Evolutionary conservation across 2,329 filamentous ascomycete genomes (phyloP).

Genomic region (Alternaria arbusti): DNA sequence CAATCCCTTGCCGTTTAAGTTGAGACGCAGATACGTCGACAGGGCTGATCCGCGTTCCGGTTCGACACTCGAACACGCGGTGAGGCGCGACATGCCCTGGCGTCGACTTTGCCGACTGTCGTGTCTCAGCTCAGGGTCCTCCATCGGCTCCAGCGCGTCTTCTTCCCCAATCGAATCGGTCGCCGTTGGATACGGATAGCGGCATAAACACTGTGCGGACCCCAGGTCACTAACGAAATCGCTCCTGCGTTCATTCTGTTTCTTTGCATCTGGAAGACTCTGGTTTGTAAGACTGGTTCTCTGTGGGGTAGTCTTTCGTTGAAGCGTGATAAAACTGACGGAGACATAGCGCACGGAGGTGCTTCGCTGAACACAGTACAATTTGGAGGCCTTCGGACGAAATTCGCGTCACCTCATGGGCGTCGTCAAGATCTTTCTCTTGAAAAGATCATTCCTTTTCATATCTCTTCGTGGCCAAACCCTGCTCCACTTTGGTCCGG

Average conservation of each 20-base stretch:
- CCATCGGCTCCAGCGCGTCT: not conserved
- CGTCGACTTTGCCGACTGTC: not conserved
- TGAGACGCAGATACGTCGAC: not conserved
- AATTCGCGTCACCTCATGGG: not conserved
- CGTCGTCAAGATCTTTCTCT: not conserved
- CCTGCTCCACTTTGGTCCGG: not conserved
- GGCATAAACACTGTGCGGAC: not conserved
- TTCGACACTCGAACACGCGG: not conserved
- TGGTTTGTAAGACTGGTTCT: not conserved
- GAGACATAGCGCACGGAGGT: not conserved
- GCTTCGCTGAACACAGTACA: not conserved
- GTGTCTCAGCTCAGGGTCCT: not conserved
- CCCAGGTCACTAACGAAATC: not conserved
- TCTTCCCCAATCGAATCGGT: not conserved
- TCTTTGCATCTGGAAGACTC: not conserved
- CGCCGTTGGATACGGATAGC: not conserved
- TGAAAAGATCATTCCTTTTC: not conserved
- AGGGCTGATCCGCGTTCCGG: not conserved
- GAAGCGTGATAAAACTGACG: not conserved
- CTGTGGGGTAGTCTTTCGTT: not conserved
- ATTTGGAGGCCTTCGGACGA: not conserved
- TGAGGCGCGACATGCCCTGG: not conserved
- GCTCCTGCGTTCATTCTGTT: not conserved
- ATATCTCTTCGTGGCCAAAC: not conserved
- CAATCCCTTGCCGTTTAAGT: conserved; percentile 2